Evolutionary conservation across 495 filamentous ascomycete genomes (phyloP).

Genomic region (Talaromyces nanjingensis): DNA sequence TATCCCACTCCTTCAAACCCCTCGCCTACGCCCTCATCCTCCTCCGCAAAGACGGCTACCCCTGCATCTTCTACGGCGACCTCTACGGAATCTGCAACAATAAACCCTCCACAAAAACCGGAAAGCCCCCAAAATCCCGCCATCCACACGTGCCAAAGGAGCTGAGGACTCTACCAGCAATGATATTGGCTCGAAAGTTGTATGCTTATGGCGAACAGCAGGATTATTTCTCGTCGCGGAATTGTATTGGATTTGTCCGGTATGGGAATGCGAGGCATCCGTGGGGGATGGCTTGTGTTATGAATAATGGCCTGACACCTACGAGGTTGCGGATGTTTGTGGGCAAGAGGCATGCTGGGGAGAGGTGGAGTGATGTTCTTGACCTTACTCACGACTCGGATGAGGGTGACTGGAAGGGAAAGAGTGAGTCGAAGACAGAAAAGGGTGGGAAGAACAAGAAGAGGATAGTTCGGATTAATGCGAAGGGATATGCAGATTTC

Average conservation of each 20-base stretch:
- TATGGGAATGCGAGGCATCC: conserved; percentile 47
- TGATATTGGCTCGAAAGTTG: conserved; percentile 57
- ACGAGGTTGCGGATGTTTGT: conserved; percentile 54
- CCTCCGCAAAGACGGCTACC: conserved; percentile 56
- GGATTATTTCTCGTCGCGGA: conserved; percentile 60
- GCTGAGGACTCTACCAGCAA: conserved; percentile 38
- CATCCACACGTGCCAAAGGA: neutral
- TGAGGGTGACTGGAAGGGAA: neutral
- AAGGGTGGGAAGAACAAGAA: conserved; percentile 7
- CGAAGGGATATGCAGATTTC: conserved; percentile 50
- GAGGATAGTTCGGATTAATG: conserved; percentile 42
- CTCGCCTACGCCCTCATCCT: conserved; percentile 59
- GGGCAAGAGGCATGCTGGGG: conserved; percentile 46
- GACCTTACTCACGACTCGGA: conserved; percentile 8
- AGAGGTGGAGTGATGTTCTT: conserved; percentile 58
- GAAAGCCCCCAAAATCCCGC: neutral
- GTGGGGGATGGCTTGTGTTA: conserved; percentile 50
- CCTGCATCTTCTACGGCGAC: conserved; percentile 70
- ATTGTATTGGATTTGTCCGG: conserved; percentile 63
- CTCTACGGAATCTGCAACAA: conserved; percentile 58
- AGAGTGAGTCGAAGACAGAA: neutral
- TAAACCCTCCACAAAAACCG: neutral
- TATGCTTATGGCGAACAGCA: conserved; percentile 63
- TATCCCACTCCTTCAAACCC: conserved; percentile 51
- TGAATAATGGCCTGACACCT: conserved; percentile 44